Conservation (phyloP, 768 basidiomycete species). For the Mycena crocata region DNA sequence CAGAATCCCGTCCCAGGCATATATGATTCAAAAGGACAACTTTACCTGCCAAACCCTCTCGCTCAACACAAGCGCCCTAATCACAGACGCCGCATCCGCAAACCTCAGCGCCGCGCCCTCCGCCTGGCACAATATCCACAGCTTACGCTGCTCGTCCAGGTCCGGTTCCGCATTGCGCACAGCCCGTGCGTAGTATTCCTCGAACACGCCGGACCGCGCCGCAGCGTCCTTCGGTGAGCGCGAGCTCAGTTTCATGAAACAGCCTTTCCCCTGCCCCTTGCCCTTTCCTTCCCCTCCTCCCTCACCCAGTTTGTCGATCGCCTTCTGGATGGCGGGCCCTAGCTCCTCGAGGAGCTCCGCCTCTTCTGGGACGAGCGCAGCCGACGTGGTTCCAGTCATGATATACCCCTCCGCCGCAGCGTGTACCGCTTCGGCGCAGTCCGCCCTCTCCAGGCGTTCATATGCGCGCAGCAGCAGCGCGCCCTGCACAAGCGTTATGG, state of each 20-base stretch:
- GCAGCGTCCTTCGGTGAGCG: constrained; percentile 35
- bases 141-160: constrained; percentile 15
- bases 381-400: neutral
- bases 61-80: constrained; percentile 31
- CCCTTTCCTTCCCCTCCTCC: no score
- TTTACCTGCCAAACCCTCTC: constrained; percentile 35
- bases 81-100: constrained; percentile 19
- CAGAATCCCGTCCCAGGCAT: neutral
- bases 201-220: constrained; percentile 33
- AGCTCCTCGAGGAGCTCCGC: constrained; percentile 2
- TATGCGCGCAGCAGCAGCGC: constrained; percentile 22
- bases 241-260: constrained; percentile 37
- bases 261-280: no score
- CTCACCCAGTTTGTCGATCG: constrained; percentile 14
- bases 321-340: constrained; percentile 12
- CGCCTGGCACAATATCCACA: constrained; percentile 26
- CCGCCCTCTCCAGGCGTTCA: constrained; percentile 16
- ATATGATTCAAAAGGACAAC: neutral
- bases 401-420: constrained; percentile 17
- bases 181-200: constrained; percentile 18
- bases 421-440: neutral
- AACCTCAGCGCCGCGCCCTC: constrained; percentile 32
- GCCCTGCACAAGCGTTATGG: constrained; percentile 22
- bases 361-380: constrained; percentile 17
- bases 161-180: neutral